Conservation (phyloP, 768 basidiomycete species). For the Gautieria morchelliformis region DNA sequence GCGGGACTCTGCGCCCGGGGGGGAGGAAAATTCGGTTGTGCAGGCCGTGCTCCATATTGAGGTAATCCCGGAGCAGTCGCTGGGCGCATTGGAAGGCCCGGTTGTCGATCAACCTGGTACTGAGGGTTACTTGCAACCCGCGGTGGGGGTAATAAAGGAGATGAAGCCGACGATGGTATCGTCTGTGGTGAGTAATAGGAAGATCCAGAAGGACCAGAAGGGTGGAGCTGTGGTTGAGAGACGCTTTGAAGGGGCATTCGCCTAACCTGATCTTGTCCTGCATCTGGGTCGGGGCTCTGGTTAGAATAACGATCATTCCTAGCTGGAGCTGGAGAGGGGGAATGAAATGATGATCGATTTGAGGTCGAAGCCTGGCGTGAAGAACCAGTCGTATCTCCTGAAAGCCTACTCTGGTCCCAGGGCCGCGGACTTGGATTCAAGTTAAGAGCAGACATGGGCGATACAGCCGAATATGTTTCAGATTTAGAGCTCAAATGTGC, state of each 20-base stretch:
- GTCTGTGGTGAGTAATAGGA: neutral
- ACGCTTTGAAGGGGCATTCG: neutral
- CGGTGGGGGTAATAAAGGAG: slow-evolving; percentile 12
- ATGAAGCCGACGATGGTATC: neutral
- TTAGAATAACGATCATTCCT: neutral
- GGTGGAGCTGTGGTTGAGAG: neutral
- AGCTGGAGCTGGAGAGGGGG: too few relatives aligned
- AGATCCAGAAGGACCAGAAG: neutral
- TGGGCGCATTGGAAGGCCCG: neutral
- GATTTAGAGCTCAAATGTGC: slow-evolving; percentile 19
- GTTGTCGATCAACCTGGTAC: neutral
- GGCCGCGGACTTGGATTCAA: neutral
- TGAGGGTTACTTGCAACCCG: slow-evolving; percentile 7
- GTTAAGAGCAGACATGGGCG: neutral
- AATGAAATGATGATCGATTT: neutral
- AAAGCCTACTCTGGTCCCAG: neutral
- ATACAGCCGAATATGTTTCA: slow-evolving; percentile 11
- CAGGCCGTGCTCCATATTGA: neutral
- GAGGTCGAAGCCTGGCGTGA: neutral
- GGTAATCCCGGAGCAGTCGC: neutral
- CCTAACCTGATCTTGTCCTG: neutral
- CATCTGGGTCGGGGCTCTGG: neutral
- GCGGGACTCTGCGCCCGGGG: neutral
- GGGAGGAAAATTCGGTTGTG: neutral
- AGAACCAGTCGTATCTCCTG: neutral